Conservation (phyloP, 2,329 filamentous ascomycete genomes). For the Diplodia scrobiculata region DNA sequence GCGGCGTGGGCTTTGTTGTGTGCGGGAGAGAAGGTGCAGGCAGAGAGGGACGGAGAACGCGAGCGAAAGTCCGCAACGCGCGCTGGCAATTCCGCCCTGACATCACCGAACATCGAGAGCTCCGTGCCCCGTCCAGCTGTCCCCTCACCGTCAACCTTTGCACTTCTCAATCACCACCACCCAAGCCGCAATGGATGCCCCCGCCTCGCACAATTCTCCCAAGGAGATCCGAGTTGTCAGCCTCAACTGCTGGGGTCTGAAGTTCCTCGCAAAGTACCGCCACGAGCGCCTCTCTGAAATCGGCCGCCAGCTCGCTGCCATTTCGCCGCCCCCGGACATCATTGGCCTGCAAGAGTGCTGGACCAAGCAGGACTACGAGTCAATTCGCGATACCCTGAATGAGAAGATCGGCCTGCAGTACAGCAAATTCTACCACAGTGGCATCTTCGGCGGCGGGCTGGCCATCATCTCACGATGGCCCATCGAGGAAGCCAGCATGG, state of each 20-base stretch:
- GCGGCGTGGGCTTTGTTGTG: background rate
- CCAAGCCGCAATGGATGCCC: slow-evolving; percentile 6
- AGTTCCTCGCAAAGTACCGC: slow-evolving; percentile 78
- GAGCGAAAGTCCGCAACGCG: slow-evolving; percentile 9
- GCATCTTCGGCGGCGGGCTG: slow-evolving; percentile 84
- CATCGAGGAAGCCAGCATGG: slow-evolving; percentile 85
- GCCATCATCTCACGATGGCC: slow-evolving; percentile 91
- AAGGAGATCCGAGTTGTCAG: slow-evolving; percentile 74
- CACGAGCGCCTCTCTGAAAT: slow-evolving; percentile 79
- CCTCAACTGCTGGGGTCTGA: slow-evolving; percentile 96
- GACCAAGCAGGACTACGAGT: slow-evolving; percentile 79
- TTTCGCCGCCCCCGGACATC: slow-evolving; percentile 72
- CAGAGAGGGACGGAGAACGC: slow-evolving; percentile 16
- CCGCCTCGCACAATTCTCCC: slow-evolving; percentile 37
- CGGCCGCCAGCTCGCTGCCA: slow-evolving; percentile 71
- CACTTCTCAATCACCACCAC: background rate
- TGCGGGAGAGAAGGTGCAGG: background rate
- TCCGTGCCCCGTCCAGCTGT: slow-evolving; percentile 7
- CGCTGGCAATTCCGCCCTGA: slow-evolving; percentile 19
- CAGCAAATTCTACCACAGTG: slow-evolving; percentile 89
- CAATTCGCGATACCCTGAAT: slow-evolving; percentile 75
- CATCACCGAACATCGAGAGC: slow-evolving; percentile 11
- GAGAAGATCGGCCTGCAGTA: slow-evolving; percentile 76
- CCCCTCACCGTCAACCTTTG: slow-evolving; percentile 1
- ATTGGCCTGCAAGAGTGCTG: slow-evolving; percentile 96